Evolutionary conservation across 257 asterid species (phyloP), one percentile per base, ranked within the genome.

Genomic region (Solanum habrochaites): DNA sequence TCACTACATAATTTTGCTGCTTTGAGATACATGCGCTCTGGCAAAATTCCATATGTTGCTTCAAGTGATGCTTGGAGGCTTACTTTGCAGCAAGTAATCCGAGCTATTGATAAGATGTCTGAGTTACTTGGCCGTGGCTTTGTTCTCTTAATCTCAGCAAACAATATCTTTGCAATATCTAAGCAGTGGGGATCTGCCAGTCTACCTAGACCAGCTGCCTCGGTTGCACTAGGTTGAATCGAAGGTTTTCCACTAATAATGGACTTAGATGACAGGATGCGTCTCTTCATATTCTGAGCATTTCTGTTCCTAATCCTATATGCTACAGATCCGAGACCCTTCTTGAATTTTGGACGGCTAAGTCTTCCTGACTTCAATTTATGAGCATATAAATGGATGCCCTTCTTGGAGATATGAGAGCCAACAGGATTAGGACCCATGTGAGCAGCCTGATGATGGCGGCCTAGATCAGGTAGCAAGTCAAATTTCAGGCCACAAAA

Each of bases 361-460:
- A 95, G 92, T 90, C 97, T 90, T 83, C 99, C 98, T 56, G 99
- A 90, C 91, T 96, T 96, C 88, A 96, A 88, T 88, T 94, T 95
- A 52, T 93, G 95, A 32, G 98, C 96, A 89, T 93, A 95, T 84
- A 91, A 92, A 75, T 88, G 95, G 89, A 95, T 93, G 75, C 98
- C 98, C 90, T 93, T 96, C 94, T 94, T 95, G 32, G 93, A 90
- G 89, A 93, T 89, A 86, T 91, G 93, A 82, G 97, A 92, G 27
- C 95, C 95, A 23, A 90, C 87, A 73, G 94, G 47, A 87, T 29
- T 89, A 67, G 91, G 92, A 23, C 92, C 97, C 98, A 95, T 94
- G 89, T 97, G 99, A 90, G 99, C 99, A 71, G 99, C 98, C 91
- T 97, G 99, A 91, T 97, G 99, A 86, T 96, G 99, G 64, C 99